Evolutionary conservation across 495 filamentous ascomycete genomes (phyloP).

Genomic region (Annulohypoxylon maeteangense): DNA sequence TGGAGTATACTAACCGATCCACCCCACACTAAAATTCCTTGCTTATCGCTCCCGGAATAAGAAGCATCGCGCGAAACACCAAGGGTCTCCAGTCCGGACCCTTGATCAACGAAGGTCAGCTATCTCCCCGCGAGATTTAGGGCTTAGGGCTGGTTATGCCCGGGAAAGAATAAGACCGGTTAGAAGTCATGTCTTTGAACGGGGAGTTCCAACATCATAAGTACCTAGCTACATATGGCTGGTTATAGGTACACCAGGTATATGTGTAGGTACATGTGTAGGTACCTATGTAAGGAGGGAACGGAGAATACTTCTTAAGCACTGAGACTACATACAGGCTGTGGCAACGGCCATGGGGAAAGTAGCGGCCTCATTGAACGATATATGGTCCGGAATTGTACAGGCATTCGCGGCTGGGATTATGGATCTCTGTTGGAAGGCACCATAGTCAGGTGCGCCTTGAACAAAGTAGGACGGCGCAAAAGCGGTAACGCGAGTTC

Average conservation of each 20-base stretch:
- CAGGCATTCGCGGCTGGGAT: constrained; percentile 48
- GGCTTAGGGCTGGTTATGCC: background rate
- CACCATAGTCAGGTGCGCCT: constrained; percentile 51
- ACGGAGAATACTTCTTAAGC: background rate
- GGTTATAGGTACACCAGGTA: too few species aligned
- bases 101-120: background rate
- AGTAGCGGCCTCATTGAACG: constrained; percentile 57
- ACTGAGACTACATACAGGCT: background rate
- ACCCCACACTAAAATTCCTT: constrained; percentile 60
- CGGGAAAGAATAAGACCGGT: background rate
- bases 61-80: constrained; percentile 49
- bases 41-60: constrained; percentile 47
- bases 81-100: constrained; percentile 47
- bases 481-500: constrained; percentile 58
- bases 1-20: constrained; percentile 42
- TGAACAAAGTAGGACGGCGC: constrained; percentile 47
- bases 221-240: too few species aligned
- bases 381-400: constrained; percentile 52
- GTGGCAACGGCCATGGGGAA: constrained; percentile 55
- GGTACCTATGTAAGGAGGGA: too few species aligned
- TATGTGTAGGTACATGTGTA: too few species aligned
- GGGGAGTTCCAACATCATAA: background rate
- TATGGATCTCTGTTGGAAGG: constrained; percentile 55
- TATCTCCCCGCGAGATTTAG: background rate
- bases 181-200: background rate